Percentiles rank a stretch among this genome's conserved stretches.
phyloP scores from a whole-genome alignment of 176 grass and related monocot genomes.

The Elaeis guineensis region DNA sequence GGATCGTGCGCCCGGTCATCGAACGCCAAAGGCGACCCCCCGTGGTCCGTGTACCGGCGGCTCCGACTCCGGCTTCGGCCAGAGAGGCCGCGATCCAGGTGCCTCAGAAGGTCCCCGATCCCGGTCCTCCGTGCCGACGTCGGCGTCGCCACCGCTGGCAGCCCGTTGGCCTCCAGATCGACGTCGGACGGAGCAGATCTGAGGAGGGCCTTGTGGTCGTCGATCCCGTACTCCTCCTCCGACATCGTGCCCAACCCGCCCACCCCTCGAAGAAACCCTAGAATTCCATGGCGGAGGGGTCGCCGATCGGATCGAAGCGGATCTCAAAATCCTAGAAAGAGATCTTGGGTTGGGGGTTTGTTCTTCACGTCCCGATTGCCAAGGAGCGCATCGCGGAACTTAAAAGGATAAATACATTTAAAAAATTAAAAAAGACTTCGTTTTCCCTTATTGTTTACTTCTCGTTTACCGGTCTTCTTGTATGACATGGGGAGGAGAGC shows the following conservation, averaged over 20 bases:
- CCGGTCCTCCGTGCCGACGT: constrained; percentile 30
- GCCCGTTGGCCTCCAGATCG: constrained; percentile 16
- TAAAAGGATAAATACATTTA: no score
- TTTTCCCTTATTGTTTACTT: no score
- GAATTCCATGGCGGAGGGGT: not conserved
- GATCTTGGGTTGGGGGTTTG: not conserved
- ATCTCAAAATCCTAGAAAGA: not conserved
- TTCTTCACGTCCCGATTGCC: no score
- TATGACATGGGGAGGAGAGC: no score
- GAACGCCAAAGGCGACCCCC: constrained; percentile 15
- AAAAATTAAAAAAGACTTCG: no score
- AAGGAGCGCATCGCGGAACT: no score
- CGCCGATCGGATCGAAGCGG: no score
- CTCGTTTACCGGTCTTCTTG: no score
- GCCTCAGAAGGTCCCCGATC: constrained; percentile 59
- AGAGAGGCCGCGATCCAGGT: constrained; percentile 59
- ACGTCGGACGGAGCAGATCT: constrained; percentile 27
- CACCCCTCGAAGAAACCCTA: not conserved
- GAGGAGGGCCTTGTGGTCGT: constrained; percentile 29
- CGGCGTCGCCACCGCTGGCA: constrained; percentile 18
- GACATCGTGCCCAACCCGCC: constrained; percentile 28
- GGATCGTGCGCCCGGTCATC: constrained; percentile 40
- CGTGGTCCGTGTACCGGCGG: constrained; percentile 21
- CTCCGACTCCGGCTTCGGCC: constrained; percentile 27
- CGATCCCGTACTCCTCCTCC: constrained; percentile 50